phyloP scores from a whole-genome alignment of 163 green algal genomes.

The Chloromonas sp. region DNA sequence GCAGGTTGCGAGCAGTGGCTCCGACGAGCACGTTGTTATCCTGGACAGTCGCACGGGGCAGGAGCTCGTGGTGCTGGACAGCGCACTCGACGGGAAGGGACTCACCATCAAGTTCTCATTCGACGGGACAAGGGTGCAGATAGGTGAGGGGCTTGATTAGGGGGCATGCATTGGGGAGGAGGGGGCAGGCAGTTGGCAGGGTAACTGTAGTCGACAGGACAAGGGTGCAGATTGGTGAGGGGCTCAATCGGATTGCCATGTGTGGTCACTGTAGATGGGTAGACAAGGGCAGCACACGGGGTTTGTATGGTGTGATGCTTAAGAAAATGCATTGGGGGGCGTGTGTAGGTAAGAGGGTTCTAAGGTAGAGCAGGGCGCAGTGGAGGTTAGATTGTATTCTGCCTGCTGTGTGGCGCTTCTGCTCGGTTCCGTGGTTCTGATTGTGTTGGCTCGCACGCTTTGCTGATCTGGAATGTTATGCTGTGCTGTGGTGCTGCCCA shows the following conservation, averaged over 20 bases:
- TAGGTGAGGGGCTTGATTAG: background rate
- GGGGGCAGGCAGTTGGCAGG: background rate
- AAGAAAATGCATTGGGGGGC: too few relatives aligned
- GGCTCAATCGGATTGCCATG: too few relatives aligned
- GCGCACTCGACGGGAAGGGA: slow-evolving; percentile 33
- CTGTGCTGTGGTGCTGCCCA: background rate
- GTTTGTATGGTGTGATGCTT: too few relatives aligned
- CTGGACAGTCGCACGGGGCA: slow-evolving; percentile 13
- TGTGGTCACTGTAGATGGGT: slow-evolving; percentile 12
- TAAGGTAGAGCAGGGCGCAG: too few relatives aligned
- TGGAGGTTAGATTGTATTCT: too few relatives aligned
- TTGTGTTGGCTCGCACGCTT: too few relatives aligned
- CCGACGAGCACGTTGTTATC: slow-evolving; percentile 24
- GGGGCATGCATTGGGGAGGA: background rate
- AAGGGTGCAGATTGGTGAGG: slow-evolving; percentile 16
- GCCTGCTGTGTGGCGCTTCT: too few relatives aligned
- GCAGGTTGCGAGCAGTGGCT: background rate
- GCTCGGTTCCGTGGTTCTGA: too few relatives aligned
- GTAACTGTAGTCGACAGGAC: slow-evolving; percentile 24
- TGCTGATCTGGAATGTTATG: too few relatives aligned
- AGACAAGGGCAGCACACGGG: background rate
- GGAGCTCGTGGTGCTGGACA: slow-evolving; percentile 21
- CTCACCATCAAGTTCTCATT: slow-evolving; percentile 42
- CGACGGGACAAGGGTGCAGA: slow-evolving; percentile 27
- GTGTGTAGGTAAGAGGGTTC: too few relatives aligned